Percentiles rank a stretch among this genome's conserved stretches.
Evolutionary conservation across 495 filamentous ascomycete genomes (phyloP).

Genomic region (Neurospora tetraspora): DNA sequence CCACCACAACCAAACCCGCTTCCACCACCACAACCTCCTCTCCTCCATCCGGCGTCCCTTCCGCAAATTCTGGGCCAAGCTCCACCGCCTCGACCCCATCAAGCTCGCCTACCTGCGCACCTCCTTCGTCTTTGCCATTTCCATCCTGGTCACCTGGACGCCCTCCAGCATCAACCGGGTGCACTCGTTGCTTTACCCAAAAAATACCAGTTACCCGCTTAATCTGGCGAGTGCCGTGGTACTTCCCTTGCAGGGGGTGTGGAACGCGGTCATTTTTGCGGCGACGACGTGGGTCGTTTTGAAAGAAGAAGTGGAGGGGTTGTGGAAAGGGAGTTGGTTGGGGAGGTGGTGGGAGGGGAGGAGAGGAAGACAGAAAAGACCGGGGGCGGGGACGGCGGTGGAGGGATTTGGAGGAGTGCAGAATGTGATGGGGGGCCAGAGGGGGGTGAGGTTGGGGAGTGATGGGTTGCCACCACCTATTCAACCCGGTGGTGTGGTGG

Average conservation of each 20-base stretch:
- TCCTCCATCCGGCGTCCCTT: conserved; percentile 9
- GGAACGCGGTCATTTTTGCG: conserved; percentile 74
- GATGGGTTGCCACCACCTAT: background rate
- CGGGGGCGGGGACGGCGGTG: background rate
- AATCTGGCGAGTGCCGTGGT: conserved; percentile 64
- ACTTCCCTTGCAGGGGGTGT: conserved; percentile 75
- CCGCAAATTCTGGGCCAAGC: conserved; percentile 16
- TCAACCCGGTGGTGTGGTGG: no score
- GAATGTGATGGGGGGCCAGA: background rate
- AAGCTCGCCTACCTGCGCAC: conserved; percentile 72
- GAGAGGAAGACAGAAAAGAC: background rate
- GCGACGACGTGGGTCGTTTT: conserved; percentile 41
- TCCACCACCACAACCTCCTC: background rate
- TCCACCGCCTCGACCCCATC: conserved; percentile 43
- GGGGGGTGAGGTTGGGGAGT: background rate
- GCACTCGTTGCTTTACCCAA: conserved; percentile 52
- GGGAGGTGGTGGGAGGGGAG: background rate
- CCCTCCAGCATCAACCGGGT: conserved; percentile 71
- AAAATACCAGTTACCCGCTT: conserved; percentile 49
- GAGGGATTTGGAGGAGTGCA: no score
- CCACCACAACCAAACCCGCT: background rate
- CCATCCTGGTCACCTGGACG: conserved; percentile 74
- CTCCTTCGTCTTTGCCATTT: conserved; percentile 71
- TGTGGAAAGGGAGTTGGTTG: background rate
- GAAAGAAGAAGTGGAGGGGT: conserved; percentile 15